These are phyloP conservation scores for Cicer cuneatum DNA, from an alignment of 306 rosid species.

Conservation along the genomic window DNA sequence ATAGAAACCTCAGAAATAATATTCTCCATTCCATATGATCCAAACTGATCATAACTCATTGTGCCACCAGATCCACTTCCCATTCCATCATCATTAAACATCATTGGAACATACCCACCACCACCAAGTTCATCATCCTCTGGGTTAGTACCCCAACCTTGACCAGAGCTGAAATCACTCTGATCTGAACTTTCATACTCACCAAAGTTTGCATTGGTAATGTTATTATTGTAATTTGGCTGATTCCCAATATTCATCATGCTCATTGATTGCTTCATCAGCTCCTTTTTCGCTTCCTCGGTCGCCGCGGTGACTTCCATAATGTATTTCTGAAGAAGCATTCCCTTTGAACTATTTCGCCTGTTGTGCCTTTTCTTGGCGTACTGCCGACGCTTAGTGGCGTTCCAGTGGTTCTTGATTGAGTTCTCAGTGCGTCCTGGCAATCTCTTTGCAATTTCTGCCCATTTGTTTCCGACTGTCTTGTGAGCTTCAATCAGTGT, in stretches of 20 bases:
- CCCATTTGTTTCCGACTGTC: constrained; percentile 72
- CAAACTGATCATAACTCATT: constrained; percentile 36
- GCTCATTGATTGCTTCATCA: neutral
- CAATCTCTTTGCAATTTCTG: constrained; percentile 69
- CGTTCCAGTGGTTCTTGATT: constrained; percentile 82
- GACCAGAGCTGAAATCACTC: constrained; percentile 1
- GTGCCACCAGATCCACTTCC: neutral
- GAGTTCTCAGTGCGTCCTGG: constrained; percentile 73
- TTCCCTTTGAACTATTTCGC: neutral
- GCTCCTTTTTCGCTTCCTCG: neutral
- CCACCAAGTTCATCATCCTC: neutral
- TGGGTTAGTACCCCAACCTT: neutral
- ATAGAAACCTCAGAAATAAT: constrained; percentile 29
- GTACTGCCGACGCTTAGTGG: constrained; percentile 62
- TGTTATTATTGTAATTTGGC: no score
- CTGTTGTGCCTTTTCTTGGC: constrained; percentile 47
- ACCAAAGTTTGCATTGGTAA: no score
- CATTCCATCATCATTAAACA: neutral
- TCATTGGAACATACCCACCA: neutral
- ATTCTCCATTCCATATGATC: constrained; percentile 29
- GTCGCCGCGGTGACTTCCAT: constrained; percentile 31
- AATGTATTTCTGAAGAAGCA: constrained; percentile 62
- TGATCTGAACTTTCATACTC: constrained; percentile 10
- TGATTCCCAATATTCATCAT: neutral
- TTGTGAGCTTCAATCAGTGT: constrained; percentile 65